Evolutionary conservation across 805 yeast species (phyloP), one percentile per base, ranked within the genome.

Genomic region (Candida insectalens): DNA sequence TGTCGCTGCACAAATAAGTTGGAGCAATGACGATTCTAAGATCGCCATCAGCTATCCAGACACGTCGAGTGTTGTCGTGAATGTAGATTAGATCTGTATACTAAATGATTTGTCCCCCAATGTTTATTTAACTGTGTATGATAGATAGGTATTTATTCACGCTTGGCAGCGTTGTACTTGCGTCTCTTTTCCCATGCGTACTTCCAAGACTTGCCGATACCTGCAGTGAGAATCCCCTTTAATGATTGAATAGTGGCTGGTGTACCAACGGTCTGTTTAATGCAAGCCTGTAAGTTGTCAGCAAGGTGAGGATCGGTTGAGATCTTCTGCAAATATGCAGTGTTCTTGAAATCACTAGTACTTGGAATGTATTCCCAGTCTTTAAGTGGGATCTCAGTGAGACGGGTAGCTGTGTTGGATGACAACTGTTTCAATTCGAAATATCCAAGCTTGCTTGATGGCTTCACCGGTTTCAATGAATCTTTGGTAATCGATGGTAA

Each of bases 201-300:
- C 47, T 67, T 71, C 32, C 75, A 50, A 8, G 88, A 74, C 50
- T 81, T 83, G 14, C 62, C 50, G 1, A 82, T 32, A 1, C 98
- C 98, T 1, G 97, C 96, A 3, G 95, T 85, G 27, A 84, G 60
- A 2, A 89, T 47, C 0, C 98, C 98, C 54, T 89, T 87, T 13
- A 74, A 42, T 20, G 84, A 74, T 55, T 92, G 98, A 6, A 74
- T 55, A 12, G 77, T 50, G 12, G 95, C 83, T n/a, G 92, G 78
- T 50, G 60, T 59, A 28, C 63, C 63, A 6, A 88, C 87, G 1
- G 81, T 80, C 18, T 64, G 56, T 41, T 62, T 58, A 25, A 83
- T 62, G 2, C 68, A 59, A 4, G 53, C 36, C 36, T 51, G 40
- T 42, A 71, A 49, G 35, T 63, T 52, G 22, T 45, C 29, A 6